Evolutionary conservation across 129 eudicot species (phyloP).

Genomic region (Centaurea solstitialis): DNA sequence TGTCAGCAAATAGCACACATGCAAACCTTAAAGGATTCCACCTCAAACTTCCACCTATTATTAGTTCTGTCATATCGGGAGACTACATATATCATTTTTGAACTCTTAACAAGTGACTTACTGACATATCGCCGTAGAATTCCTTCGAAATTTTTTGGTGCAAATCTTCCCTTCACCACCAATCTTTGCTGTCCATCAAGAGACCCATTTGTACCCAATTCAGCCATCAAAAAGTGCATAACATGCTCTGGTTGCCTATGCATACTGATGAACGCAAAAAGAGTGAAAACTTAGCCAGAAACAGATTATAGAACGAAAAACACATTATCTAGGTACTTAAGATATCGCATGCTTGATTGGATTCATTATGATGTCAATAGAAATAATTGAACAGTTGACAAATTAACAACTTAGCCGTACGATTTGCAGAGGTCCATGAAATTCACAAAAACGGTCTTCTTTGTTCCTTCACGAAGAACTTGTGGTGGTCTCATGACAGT

Average conservation of each 20-base stretch:
- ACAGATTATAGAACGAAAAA: background rate
- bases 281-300: too few species aligned
- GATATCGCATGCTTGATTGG: background rate
- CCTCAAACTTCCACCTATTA: too few species aligned
- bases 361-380: background rate
- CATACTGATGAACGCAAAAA: slow-evolving; percentile 29
- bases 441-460: slow-evolving; percentile 57
- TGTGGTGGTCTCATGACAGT: slow-evolving; percentile 66
- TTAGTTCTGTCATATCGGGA: background rate
- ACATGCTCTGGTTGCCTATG: slow-evolving; percentile 70
- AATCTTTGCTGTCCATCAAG: slow-evolving; percentile 65
- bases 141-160: slow-evolving; percentile 55
- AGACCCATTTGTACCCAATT: slow-evolving; percentile 68
- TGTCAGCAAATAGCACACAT: background rate
- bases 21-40: background rate
- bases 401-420: slow-evolving; percentile 22
- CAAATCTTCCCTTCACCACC: slow-evolving; percentile 58
- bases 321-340: background rate
- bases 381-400: background rate
- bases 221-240: slow-evolving; percentile 61
- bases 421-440: slow-evolving; percentile 58
- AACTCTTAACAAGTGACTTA: slow-evolving; percentile 34
- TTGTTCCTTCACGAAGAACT: slow-evolving; percentile 63
- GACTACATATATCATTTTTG: background rate
- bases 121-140: slow-evolving; percentile 53